Evolutionary conservation across 495 filamentous ascomycete species (phyloP), one percentile per base, ranked within the genome.

Genomic region (Penicillium paradoxum): DNA sequence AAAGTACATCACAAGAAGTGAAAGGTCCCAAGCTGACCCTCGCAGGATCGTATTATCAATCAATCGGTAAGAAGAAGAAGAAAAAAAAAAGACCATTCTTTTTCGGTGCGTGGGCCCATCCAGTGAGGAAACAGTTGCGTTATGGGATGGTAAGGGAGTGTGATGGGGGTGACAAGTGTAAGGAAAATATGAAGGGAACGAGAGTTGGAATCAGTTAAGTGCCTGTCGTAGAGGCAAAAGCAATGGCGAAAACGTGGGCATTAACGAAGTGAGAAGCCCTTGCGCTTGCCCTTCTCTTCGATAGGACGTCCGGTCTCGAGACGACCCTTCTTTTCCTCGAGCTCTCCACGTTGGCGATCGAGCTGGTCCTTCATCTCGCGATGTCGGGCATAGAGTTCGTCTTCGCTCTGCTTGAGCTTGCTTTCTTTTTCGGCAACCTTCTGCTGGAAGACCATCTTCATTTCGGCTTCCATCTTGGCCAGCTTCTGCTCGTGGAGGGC

Each of bases 381-480:
- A 76, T 98, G 93, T 62, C 93, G 86, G 50, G 95, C 90, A 64
- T 97, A 97, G 55, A 98, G 75, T 79, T 98, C 93, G 73, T 97
- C 93, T 74, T 98, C 93, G 81, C 90, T 95, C 78, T 97, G 91
- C 73, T 91, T 93, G 71, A 98, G 80, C 76, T 98, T 98, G 83
- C 90, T 96, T 74, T 98, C 93, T 82, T 98, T 98, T 75, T 98
- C 93, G 53, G 89, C 83, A 18, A 98, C 93, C 87, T 98, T 98
- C 72, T 97, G 95, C 71, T 98, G 93, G 90, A 98, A 98, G 65
- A 98, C 93, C 93, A 97, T 97, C 89, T 97, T 97, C 93, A 98
- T 98, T 72, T 98, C 93, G 64, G 88, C 82, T 72, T 98, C 93
- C 93, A 98, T 98, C 89, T 98, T 98, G 62, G 90, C 87, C 57